Base-by-base conservation (phyloP, 1,284 basidiomycete genomes). In the Grifola frondosa region DNA sequence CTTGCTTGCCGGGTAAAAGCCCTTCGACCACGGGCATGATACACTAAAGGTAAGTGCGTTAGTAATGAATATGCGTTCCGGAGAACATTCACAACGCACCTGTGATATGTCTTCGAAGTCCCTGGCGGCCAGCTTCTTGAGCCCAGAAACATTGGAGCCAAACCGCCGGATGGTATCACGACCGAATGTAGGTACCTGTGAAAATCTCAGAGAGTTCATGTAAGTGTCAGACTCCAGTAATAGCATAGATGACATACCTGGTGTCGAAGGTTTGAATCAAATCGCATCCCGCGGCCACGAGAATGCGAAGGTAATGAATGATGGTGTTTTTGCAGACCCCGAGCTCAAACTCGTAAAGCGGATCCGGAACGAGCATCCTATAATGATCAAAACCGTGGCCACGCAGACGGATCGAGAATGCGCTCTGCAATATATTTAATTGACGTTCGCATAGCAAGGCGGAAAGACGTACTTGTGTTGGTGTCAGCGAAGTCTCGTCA, bases 11-110 rank as follows among this genome's bases (percentile, higher is more conserved):
- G 1, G 47, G 50, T 5, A 67, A 52, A 1, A 70, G 48, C 2
- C 59, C 62, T 15, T 69, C 58, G 23, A 68, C 50, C 3, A 40
- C 51, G 0, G 64, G 61, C 4, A 67, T 58, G 3, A 56, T 40
- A 39, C 66, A 69, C 61, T 67, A 49, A 30, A 10, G 19, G 25
- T 21, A 23, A 30, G 19, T 13, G 37, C 20, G n/a, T n/a, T n/a
- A 15, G 54, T n/a, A n/a, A n/a, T n/a, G n/a, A n/a, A n/a, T n/a
- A 30, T 8, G n/a, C n/a, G n/a, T n/a, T n/a, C n/a, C n/a, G n/a
- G n/a, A n/a, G 10, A n/a, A 37, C 12, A 60, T 16, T 6, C 55
- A 22, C 58, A 24, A 30, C 37, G 37, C 41, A 62, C 61, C 50
- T 62, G 49, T 26, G 62, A 37, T 2, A 60, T 42, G 23, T 60